Conservation (phyloP, 352 stramenopile species). For the Phytopythium delawarense region DNA sequence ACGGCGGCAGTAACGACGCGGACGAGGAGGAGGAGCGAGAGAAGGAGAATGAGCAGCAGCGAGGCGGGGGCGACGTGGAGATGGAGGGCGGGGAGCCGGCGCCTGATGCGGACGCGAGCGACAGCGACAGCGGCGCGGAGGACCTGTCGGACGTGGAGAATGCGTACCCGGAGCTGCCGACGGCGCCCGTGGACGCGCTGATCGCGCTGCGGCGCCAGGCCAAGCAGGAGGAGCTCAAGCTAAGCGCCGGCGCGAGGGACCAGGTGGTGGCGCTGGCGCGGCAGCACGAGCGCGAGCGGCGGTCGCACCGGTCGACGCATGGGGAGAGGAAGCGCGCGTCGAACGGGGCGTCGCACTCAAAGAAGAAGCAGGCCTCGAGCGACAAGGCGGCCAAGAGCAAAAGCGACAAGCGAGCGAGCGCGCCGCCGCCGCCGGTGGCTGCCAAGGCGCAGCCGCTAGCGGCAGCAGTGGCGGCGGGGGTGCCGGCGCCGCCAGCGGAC, state of each 20-base stretch:
- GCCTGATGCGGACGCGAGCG: conserved; percentile 5
- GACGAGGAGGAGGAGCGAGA: conserved; percentile 1
- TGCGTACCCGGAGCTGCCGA: conserved; percentile 52
- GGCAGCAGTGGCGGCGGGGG: too few species aligned
- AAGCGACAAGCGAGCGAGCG: too few species aligned
- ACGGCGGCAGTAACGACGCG: conserved; percentile 7
- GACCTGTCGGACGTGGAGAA: conserved; percentile 54
- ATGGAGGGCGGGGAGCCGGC: neutral
- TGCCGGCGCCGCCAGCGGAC: conserved; percentile 8
- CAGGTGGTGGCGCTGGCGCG: conserved; percentile 31
- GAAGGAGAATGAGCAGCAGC: neutral
- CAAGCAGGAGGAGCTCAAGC: conserved; percentile 50
- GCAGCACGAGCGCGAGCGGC: conserved; percentile 32
- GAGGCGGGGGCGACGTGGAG: neutral
- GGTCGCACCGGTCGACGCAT: conserved; percentile 22
- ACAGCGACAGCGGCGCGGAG: conserved; percentile 46
- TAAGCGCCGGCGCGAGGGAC: conserved; percentile 34
- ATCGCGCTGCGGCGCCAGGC: conserved; percentile 46
- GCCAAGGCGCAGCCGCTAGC: neutral
- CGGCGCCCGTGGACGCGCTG: conserved; percentile 52
- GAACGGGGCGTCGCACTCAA: conserved; percentile 10
- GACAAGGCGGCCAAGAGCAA: conserved; percentile 11
- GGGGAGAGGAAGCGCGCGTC: conserved; percentile 33
- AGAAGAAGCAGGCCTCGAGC: conserved; percentile 18
- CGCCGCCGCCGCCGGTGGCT: neutral